phyloP scores from a whole-genome alignment of 176 grass and related monocot genomes.

The sorghum (Sorghum bicolor) region Sorghum_bicolor_NCBIv3 NC_012876.2:39763501-39764000 shows the following conservation, averaged over 20 bases:
- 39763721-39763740: too few relatives aligned
- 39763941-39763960: background rate
- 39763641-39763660: background rate
- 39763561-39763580: background rate
- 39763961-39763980: background rate
- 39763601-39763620: background rate
- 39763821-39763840: too few relatives aligned
- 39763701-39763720: background rate
- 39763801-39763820: too few relatives aligned
- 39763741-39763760: too few relatives aligned
- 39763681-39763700: background rate
- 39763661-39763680: background rate
- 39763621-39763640: background rate
- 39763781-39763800: too few relatives aligned
- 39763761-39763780: too few relatives aligned
- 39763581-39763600: background rate
- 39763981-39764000: background rate
- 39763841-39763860: too few relatives aligned
- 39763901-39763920: too few relatives aligned
- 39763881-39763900: too few relatives aligned
- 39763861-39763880: too few relatives aligned
- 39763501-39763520: conserved; percentile 9
- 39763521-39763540: conserved; percentile 17
- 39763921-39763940: background rate
- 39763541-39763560: conserved; percentile 16